Conservation (phyloP, 306 rosid species). For the Benincasa hispida region DNA sequence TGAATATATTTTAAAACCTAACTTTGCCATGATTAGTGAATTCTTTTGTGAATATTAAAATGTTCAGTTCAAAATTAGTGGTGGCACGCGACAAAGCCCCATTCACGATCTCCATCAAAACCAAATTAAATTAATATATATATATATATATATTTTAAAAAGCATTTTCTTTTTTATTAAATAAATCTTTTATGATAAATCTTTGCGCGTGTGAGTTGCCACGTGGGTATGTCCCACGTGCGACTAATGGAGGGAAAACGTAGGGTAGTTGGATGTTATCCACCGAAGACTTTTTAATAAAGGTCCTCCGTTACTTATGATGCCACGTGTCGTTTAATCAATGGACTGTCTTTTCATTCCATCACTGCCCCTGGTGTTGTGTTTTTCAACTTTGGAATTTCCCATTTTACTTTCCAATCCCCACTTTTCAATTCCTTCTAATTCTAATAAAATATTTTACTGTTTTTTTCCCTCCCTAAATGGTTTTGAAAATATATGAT, state of each 20-base stretch:
- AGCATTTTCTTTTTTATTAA: not conserved
- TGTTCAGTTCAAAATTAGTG: not conserved
- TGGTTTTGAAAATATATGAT: no score
- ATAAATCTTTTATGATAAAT: not conserved
- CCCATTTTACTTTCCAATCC: not conserved
- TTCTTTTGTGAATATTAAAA: conserved; percentile 5
- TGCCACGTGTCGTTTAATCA: not conserved
- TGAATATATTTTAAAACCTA: conserved; percentile 31
- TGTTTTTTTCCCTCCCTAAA: not conserved
- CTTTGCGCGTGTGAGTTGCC: conserved; percentile 12
- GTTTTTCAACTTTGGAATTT: not conserved
- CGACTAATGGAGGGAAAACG: not conserved
- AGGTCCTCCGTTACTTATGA: not conserved
- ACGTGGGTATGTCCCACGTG: conserved; percentile 22
- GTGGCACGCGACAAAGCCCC: conserved; percentile 21
- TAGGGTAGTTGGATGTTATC: not conserved
- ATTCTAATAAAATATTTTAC: not conserved
- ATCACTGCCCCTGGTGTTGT: not conserved
- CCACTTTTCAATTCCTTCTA: not conserved
- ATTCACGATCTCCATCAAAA: not conserved
- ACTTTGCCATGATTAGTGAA: conserved; percentile 9
- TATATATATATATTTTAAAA: no score
- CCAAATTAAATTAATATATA: not conserved
- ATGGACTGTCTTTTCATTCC: not conserved
- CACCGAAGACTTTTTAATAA: not conserved